Evolutionary conservation across 1,139 yeast genomes (phyloP), one percentile per base, ranked within the genome.

Genomic region (Groenewaldozyma sp.): DNA sequence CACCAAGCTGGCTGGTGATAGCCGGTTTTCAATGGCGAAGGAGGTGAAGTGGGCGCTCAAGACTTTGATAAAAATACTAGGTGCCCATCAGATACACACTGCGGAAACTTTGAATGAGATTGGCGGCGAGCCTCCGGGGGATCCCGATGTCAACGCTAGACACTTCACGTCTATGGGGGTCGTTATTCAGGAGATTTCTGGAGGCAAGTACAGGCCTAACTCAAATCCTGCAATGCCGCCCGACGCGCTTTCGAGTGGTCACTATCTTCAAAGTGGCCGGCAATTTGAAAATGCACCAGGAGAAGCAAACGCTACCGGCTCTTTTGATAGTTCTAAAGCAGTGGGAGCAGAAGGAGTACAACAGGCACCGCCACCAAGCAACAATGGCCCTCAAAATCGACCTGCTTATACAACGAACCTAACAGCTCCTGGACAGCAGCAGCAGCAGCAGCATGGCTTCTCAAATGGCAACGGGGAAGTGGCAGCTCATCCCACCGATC

Each of bases 1-100:
- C 34, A 70, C 70, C 16, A 59, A 59, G 40, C 52, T 70, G 10
- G 51, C 67, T 4, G 53, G 60, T 24, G 64, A 64, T 34, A 72
- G 67, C 38, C 55, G 77, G 39, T 73, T 71, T 52, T 68, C 66
- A 36, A 78, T 78, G 84, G 75, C 73, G 9, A 65, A 68, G 39
- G 83, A 78, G 52, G 74, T 81, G 52, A 55, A 74, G 22, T 78
- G 84, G 84, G 78, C 76, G 1, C 54, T 78, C 29, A 74, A 74
- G 45, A 73, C 71, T 64, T 62, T 76, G 38, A 75, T 74, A 49
- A 72, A 73, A 44, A 67, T 75, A 47, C 58, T 74, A 36, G 59
- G 69, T 13, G 59, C 74, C 41, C 60, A 76, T 40, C 58, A 74
- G 39, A 57, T 64, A 40, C 71, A 72, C 44, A 65, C 73, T 22